Percentiles rank a stretch among this genome's conserved stretches.
Evolutionary conservation across 306 rosid species (phyloP).

Genomic region (Fagus sylvatica): DNA sequence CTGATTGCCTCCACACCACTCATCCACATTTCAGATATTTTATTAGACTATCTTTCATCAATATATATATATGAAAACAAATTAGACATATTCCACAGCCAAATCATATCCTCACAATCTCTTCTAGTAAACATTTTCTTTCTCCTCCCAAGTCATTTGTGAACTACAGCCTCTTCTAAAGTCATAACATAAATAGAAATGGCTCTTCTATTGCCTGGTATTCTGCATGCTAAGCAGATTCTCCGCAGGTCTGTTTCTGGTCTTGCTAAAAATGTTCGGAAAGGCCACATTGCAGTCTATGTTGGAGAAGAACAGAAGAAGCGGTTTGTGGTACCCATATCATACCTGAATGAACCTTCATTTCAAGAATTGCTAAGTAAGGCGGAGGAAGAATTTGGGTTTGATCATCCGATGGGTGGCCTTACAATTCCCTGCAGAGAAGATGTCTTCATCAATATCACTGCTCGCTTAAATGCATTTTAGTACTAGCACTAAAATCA

Average conservation of each 20-base stretch:
- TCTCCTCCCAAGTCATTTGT: neutral
- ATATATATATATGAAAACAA: neutral
- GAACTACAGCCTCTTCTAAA: neutral
- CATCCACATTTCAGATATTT: neutral
- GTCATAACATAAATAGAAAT: slow-evolving; percentile 19
- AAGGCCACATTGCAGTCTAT: slow-evolving; percentile 49
- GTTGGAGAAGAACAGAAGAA: slow-evolving; percentile 48
- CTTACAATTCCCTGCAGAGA: slow-evolving; percentile 53
- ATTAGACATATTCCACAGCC: slow-evolving; percentile 5
- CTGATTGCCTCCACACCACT: neutral
- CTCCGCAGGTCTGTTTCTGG: slow-evolving; percentile 1
- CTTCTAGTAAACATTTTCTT: neutral
- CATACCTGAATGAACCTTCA: slow-evolving; percentile 40
- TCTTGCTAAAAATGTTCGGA: slow-evolving; percentile 32
- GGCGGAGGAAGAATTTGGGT: slow-evolving; percentile 53
- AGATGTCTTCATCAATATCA: slow-evolving; percentile 32
- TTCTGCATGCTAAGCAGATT: slow-evolving; percentile 14
- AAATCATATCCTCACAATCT: slow-evolving; percentile 14
- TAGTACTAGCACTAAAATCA: neutral
- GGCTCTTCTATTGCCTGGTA: slow-evolving; percentile 38
- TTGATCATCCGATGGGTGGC: slow-evolving; percentile 52
- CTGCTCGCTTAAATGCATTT: slow-evolving; percentile 23
- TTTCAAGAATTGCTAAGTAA: slow-evolving; percentile 39
- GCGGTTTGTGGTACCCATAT: slow-evolving; percentile 41
- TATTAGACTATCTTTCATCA: neutral